phyloP scores from a whole-genome alignment of 129 eudicot genomes.

The Chrysanthemum lavandulifolium region DNA sequence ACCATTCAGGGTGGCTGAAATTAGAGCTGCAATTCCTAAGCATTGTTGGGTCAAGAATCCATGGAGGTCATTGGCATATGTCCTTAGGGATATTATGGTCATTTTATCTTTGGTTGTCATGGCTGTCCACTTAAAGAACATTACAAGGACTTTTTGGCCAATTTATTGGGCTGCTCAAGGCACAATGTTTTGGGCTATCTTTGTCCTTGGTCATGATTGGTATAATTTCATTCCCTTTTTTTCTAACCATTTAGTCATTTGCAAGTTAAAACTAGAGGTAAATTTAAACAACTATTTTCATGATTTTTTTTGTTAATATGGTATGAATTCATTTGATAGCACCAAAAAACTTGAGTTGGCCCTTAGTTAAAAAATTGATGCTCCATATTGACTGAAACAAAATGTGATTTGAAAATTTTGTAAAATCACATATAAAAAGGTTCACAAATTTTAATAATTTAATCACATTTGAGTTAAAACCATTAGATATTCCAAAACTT shows the following conservation, averaged over 20 bases:
- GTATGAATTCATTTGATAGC: too few species aligned
- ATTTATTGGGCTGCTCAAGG: conserved; percentile 75
- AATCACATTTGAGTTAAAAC: too few species aligned
- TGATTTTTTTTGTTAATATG: too few species aligned
- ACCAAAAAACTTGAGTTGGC: too few species aligned
- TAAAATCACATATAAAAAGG: too few species aligned
- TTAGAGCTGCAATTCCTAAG: conserved; percentile 68
- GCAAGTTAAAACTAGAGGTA: background rate
- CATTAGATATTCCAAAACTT: too few species aligned
- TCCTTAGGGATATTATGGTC: conserved; percentile 49
- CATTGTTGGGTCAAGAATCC: conserved; percentile 79
- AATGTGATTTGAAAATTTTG: too few species aligned
- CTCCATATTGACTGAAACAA: too few species aligned
- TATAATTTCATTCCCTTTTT: conserved; percentile 21
- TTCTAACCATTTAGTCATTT: background rate
- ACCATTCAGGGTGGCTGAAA: conserved; percentile 68
- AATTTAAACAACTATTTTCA: too few species aligned
- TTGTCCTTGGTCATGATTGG: conserved; percentile 92
- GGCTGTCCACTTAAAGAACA: conserved; percentile 35
- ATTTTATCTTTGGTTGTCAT: conserved; percentile 33
- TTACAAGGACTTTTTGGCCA: conserved; percentile 60
- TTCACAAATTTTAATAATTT: too few species aligned
- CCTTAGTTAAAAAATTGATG: too few species aligned
- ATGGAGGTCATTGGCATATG: conserved; percentile 64
- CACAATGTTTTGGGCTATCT: conserved; percentile 83